Percentiles rank a stretch among this genome's conserved stretches.
These are phyloP conservation scores for Spinellus fusiger DNA, from an alignment of 192 early-diverging fungal genomes.

Conservation along the genomic window DNA sequence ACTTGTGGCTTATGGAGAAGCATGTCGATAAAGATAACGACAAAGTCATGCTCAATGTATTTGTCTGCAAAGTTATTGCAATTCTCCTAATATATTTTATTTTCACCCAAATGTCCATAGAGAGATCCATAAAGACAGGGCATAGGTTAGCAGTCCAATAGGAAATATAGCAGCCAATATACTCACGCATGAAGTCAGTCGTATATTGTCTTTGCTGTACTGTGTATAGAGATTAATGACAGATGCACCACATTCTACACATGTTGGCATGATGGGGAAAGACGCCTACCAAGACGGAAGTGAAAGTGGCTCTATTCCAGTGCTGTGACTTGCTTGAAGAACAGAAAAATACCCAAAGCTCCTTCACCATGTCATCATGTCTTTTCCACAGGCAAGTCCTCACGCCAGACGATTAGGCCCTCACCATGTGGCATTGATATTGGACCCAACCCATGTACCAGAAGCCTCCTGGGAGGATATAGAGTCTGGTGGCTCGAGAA, in stretches of 20 bases:
- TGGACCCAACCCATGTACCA: not conserved
- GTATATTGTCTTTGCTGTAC: constrained; percentile 78
- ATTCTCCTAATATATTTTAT: constrained; percentile 36
- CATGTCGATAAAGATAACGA: constrained; percentile 90
- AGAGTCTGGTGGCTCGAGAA: too few relatives aligned
- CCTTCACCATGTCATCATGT: not conserved
- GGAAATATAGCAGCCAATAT: not conserved
- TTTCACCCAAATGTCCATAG: not conserved
- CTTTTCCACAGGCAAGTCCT: not conserved
- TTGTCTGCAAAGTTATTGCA: constrained; percentile 86
- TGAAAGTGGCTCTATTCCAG: too few relatives aligned
- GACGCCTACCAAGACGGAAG: not conserved
- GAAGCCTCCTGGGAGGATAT: too few relatives aligned
- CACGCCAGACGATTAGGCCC: not conserved
- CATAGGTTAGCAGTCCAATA: too few relatives aligned
- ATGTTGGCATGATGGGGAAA: constrained; percentile 55
- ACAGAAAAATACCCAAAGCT: not conserved
- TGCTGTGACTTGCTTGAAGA: not conserved
- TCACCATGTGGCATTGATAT: not conserved
- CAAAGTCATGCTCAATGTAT: constrained; percentile 86
- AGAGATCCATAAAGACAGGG: not conserved
- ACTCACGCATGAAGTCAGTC: constrained; percentile 72
- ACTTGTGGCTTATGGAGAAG: constrained; percentile 80
- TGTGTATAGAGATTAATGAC: constrained; percentile 71
- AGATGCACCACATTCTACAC: constrained; percentile 71